Base-by-base conservation (phyloP, 257 asterid genomes). In the Nicotiana sylvestris region DNA sequence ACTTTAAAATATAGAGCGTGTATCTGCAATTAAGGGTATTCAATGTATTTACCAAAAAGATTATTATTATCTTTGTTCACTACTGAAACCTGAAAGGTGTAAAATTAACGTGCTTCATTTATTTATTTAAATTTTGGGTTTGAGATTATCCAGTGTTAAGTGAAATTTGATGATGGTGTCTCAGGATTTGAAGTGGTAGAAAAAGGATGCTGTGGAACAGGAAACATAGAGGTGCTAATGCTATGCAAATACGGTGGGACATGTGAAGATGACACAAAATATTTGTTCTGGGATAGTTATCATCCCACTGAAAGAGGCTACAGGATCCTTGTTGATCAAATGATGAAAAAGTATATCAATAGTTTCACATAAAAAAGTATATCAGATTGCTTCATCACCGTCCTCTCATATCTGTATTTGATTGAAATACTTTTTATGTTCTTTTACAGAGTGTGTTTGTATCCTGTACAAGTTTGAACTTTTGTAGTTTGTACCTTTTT, bases 121-220 rank as follows among this genome's bases (percentile, higher is more conserved):
- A 43, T 43, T 43, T 43, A 43, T 43, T 43, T 43, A 8, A 43
- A 43, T 43, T 21, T 39, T 27, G 33, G 11, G 33, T 39, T 39
- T 70, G 49, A n/a, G 6, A 0, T 70, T 11, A 65, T 65, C 39
- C 2, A 6, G 27, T 32, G 13, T 33, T 32, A 13, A 32, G 6
- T 67, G 76, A 66, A 33, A 66, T 16, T 66, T 66, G 51, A 66
- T 8, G 76, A 32, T 58, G 57, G 10, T 78, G 27, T 6, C 8
- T 16, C 30, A 89, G 91, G 91, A 2, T 82, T 89, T 46, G 88
- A 89, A 77, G 90, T 89, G 43, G 88, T 77, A 53, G 88, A 89
- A 39, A 58, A 13, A 30, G 91, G 90, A 13, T 89, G 91, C 9
- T 89, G 91, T 57, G 91, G 91, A 9, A 82, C 88, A 1, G 91